Percentiles rank a stretch among this genome's conserved stretches.
Conservation (phyloP, 1,284 basidiomycete genomes). For the Gymnopus androsaceus region DNA sequence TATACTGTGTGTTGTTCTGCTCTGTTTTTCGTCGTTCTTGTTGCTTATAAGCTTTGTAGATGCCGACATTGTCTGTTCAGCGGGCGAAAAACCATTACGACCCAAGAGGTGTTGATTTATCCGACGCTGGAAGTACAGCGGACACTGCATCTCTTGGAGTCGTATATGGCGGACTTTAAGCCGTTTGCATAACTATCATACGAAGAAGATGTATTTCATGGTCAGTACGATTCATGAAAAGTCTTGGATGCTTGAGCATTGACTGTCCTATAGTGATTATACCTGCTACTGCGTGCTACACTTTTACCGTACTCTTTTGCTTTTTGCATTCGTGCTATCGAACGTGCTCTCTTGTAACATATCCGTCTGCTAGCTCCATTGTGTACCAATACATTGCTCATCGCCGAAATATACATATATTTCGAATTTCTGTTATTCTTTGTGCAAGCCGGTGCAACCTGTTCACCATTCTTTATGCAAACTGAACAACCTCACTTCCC, state of each 20-base stretch:
- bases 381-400: too few relatives aligned
- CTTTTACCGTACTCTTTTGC: too few relatives aligned
- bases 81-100: constrained; percentile 43
- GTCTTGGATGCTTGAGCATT: too few relatives aligned
- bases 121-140: not conserved
- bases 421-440: too few relatives aligned
- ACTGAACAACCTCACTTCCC: not conserved
- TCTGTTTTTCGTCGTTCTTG: not conserved
- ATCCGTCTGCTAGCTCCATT: too few relatives aligned
- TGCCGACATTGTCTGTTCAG: constrained; percentile 42
- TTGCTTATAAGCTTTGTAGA: constrained; percentile 23
- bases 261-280: too few relatives aligned
- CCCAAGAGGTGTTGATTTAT: constrained; percentile 20
- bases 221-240: too few relatives aligned
- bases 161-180: not conserved
- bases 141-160: not conserved
- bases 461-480: not conserved
- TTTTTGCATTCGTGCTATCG: too few relatives aligned
- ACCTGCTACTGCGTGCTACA: too few relatives aligned
- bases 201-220: constrained; percentile 11
- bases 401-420: too few relatives aligned
- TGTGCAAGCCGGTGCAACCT: too few relatives aligned
- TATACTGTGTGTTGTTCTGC: constrained; percentile 45
- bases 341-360: too few relatives aligned
- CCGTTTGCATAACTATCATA: not conserved